phyloP scores from a whole-genome alignment of 345 rosid species.

The Eutrema yunnanense region DNA sequence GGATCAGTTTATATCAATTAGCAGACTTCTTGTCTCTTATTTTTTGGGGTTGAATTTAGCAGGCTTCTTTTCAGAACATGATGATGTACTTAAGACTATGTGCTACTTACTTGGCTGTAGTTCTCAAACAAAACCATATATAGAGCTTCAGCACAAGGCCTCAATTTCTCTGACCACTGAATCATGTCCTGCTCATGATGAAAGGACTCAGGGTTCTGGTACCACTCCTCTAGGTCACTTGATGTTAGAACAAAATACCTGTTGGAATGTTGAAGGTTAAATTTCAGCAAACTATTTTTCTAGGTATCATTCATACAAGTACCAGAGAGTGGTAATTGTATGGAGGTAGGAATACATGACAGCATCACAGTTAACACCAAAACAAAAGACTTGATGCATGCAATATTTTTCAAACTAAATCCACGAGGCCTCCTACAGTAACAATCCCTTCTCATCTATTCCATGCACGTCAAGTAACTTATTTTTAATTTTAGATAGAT shows the following conservation, averaged over 20 bases:
- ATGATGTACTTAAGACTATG: constrained; percentile 10
- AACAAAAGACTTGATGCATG: constrained; percentile 6
- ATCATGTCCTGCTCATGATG: constrained; percentile 99
- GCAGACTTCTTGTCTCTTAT: neutral
- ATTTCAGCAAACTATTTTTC: constrained; percentile 21
- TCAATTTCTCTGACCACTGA: constrained; percentile 95
- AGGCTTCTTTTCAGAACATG: neutral
- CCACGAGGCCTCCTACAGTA: neutral
- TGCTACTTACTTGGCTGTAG: constrained; percentile 78
- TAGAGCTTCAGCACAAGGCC: constrained; percentile 98
- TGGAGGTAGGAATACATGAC: constrained; percentile 5
- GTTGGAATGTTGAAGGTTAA: constrained; percentile 27
- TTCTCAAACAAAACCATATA: constrained; percentile 97
- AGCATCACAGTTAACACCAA: constrained; percentile 16
- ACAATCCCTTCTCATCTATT: neutral
- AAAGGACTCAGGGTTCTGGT: constrained; percentile 89
- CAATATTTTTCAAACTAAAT: constrained; percentile 4
- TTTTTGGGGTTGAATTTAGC: neutral
- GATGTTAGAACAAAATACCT: constrained; percentile 93
- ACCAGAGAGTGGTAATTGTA: neutral
- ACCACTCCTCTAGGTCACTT: constrained; percentile 88
- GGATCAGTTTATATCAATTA: neutral
- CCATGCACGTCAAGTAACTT: neutral
- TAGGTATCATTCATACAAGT: neutral
- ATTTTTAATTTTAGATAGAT: neutral